Evolutionary conservation across 2,329 filamentous ascomycete species (phyloP).

Genomic region (Aspergillus nomiae): DNA sequence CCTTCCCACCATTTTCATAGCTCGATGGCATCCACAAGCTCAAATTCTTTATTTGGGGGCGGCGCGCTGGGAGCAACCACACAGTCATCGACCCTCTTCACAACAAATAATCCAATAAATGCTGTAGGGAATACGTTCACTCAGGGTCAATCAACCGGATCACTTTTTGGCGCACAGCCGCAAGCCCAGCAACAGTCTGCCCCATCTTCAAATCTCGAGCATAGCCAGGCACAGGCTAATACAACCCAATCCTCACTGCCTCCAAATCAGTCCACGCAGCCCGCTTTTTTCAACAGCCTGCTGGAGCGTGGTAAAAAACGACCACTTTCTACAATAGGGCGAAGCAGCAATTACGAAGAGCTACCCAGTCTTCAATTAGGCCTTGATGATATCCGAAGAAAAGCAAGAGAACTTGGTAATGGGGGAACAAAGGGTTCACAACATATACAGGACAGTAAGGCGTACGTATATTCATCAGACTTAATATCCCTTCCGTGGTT

Average conservation of each 20-base stretch:
- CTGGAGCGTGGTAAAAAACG: conserved; percentile 68
- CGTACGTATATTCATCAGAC: conserved; percentile 45
- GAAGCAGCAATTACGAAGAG: conserved; percentile 63
- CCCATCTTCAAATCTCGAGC: conserved; percentile 31
- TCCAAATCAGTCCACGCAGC: conserved; percentile 45
- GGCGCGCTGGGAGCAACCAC: conserved; percentile 27
- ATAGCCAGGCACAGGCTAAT: conserved; percentile 27
- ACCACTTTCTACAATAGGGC: conserved; percentile 65
- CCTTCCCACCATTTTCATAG: background rate
- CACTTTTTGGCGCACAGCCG: conserved; percentile 29
- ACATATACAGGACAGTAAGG: conserved; percentile 51
- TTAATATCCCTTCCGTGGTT: background rate
- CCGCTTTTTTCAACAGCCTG: conserved; percentile 66
- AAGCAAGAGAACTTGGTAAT: conserved; percentile 75
- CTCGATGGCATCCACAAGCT: conserved; percentile 23
- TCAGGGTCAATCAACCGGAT: conserved; percentile 26
- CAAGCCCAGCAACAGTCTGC: conserved; percentile 27
- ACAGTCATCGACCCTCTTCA: conserved; percentile 30
- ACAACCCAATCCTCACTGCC: conserved; percentile 27
- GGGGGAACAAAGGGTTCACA: conserved; percentile 54
- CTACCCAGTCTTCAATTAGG: conserved; percentile 89
- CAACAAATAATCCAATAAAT: conserved; percentile 29
- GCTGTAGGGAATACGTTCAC: conserved; percentile 29
- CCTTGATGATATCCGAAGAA: conserved; percentile 78
- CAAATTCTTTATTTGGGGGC: conserved; percentile 33